Evolutionary conservation across 2,329 filamentous ascomycete species (phyloP).

Genomic region (Ambrosiella xylebori): DNA sequence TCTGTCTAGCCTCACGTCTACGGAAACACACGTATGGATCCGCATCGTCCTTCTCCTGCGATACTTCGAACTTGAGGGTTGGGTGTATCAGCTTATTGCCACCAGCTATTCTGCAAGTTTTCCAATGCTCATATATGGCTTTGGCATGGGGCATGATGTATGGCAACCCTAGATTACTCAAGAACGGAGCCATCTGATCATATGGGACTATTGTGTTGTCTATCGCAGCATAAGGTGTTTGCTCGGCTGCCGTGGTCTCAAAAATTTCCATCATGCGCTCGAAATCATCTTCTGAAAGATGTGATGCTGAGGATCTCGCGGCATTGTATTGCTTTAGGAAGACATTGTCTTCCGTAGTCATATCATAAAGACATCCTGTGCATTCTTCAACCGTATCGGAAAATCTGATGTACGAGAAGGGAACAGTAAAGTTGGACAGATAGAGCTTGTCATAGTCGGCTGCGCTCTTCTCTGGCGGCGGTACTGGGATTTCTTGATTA

Average conservation of each 20-base stretch:
- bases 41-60: constrained; percentile 83
- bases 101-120: constrained; percentile 44
- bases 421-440: constrained; percentile 59
- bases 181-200: constrained; percentile 56
- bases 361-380: constrained; percentile 78
- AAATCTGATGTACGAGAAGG: constrained; percentile 88
- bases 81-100: constrained; percentile 61
- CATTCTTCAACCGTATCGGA: constrained; percentile 97
- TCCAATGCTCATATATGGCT: constrained; percentile 83
- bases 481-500: constrained; percentile 47
- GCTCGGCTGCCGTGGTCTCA: constrained; percentile 66
- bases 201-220: constrained; percentile 73
- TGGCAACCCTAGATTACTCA: constrained; percentile 32
- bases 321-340: constrained; percentile 74
- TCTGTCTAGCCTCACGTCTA: constrained; percentile 81
- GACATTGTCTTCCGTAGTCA: constrained; percentile 76
- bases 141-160: constrained; percentile 45
- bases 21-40: constrained; percentile 98
- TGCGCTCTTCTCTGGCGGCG: constrained; percentile 44
- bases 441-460: constrained; percentile 85
- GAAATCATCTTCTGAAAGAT: constrained; percentile 78
- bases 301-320: constrained; percentile 44
- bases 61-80: constrained; percentile 79
- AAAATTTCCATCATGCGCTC: constrained; percentile 91
- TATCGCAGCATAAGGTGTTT: constrained; percentile 77